Evolutionary conservation across 805 yeast genomes (phyloP), one percentile per base, ranked within the genome.

Genomic region (Saccharomycopsis fermentans): DNA sequence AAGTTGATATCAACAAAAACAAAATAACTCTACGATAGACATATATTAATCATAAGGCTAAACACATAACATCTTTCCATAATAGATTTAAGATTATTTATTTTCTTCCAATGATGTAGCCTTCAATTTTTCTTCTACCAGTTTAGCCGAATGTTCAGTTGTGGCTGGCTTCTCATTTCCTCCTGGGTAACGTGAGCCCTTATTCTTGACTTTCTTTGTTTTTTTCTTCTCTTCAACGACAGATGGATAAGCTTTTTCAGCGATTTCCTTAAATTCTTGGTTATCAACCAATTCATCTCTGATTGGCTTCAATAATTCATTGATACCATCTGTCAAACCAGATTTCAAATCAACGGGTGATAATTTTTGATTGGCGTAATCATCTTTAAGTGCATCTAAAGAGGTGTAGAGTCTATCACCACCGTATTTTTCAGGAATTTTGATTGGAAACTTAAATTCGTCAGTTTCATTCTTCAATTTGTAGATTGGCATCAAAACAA

Each of bases 381-480:
- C 96, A 39, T 74, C 73, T 69, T 86, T 85, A 67, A 94, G 75
- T 40, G 81, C 80, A 19, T 81, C 90, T 65, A 89, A 76, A 19
- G 87, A 76, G 48, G 69, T 69, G 80, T 82, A 94, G 54, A 84
- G 76, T 59, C 94, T 77, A 65, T 96, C 86, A 55, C 99, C 99
- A 65, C 99, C 99, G 71, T 89, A 94, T 74, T 94, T 85, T 71
- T 94, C 99, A 54, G 97, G 97, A 74, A 99, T 86, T 67, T 86
- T 82, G 65, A 94, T 82, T 70, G 72, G 76, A 74, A 94, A 89
- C 56, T 77, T 74, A 65, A 90, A 87, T 21, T 43, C 29, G 2
- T 43, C 29, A 52, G 72, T 71, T 21, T 79, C 82, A 39, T 76
- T 75, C 16, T 86, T 83, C 68, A 92, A 78, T 71, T 84, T 91